These are phyloP conservation scores for Amanita rubescens DNA, from an alignment of 768 basidiomycete species.

Conservation along the genomic window DNA sequence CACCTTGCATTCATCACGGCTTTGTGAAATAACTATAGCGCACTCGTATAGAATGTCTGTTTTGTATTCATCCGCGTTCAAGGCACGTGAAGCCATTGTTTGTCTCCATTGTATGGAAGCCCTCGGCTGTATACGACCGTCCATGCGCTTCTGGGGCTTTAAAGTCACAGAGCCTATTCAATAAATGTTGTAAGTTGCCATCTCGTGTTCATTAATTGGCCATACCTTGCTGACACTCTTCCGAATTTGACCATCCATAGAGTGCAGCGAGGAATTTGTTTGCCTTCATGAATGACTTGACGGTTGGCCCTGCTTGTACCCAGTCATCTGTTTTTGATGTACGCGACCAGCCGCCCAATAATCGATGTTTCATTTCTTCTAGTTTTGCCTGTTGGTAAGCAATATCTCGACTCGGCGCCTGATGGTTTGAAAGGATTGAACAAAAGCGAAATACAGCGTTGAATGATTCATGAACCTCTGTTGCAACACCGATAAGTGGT, in stretches of 20 bases:
- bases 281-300: slow-evolving; percentile 13
- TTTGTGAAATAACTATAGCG: background rate
- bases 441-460: slow-evolving; percentile 35
- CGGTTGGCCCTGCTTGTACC: slow-evolving; percentile 10
- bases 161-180: slow-evolving; percentile 7
- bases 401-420: slow-evolving; percentile 35
- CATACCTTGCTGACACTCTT: slow-evolving; percentile 4
- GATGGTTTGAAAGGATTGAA: slow-evolving; percentile 34
- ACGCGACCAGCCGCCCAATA: slow-evolving; percentile 26
- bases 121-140: background rate
- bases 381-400: slow-evolving; percentile 23
- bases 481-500: slow-evolving; percentile 26
- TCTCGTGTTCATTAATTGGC: background rate
- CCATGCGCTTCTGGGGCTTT: slow-evolving; percentile 6
- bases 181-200: background rate
- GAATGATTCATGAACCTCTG: slow-evolving; percentile 32
- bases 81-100: background rate
- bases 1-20: slow-evolving; percentile 14
- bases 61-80: slow-evolving; percentile 2
- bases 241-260: slow-evolving; percentile 10
- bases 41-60: slow-evolving; percentile 8
- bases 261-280: slow-evolving; percentile 13
- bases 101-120: background rate
- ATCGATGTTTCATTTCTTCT: slow-evolving; percentile 23
- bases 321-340: slow-evolving; percentile 9